phyloP scores from a whole-genome alignment of 2,329 filamentous ascomycete genomes.

The Penicillium fuscoglaucum region DNA sequence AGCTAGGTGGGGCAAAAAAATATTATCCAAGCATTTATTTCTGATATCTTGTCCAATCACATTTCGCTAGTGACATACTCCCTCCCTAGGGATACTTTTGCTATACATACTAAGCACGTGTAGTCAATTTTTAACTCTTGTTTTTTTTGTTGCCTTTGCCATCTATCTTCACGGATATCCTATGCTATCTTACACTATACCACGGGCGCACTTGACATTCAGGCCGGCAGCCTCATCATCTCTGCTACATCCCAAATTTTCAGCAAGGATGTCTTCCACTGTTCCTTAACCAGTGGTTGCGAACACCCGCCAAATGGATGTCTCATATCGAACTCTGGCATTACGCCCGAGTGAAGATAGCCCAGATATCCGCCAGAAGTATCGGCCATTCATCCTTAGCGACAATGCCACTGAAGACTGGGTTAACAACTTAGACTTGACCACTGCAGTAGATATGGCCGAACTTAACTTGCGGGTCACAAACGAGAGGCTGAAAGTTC shows the following conservation, averaged over 20 bases:
- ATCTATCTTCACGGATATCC: background rate
- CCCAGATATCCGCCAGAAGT: conserved; percentile 46
- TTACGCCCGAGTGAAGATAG: conserved; percentile 52
- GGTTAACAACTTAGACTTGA: conserved; percentile 58
- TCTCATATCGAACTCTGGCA: conserved; percentile 40
- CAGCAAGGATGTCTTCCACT: conserved; percentile 5
- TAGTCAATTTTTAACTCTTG: no score
- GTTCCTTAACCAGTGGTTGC: background rate
- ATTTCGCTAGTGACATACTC: no score
- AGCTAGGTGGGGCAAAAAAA: no score
- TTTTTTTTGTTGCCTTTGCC: no score
- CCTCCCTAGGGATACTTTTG: no score
- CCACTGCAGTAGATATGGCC: conserved; percentile 53
- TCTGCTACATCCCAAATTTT: background rate
- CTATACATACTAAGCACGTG: no score
- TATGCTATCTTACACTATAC: background rate
- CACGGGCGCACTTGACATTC: background rate
- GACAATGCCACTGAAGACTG: conserved; percentile 51
- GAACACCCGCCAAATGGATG: background rate
- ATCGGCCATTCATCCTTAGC: conserved; percentile 59
- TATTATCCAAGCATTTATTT: no score
- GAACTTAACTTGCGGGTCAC: conserved; percentile 47
- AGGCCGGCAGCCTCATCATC: background rate
- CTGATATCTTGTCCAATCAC: no score
- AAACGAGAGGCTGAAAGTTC: conserved; percentile 52